A percentile compares a stretch with the other conserved stretches of the same genome.
Conservation (phyloP, 2,329 filamentous ascomycete species). For the Colletotrichum sansevieriae region DNA sequence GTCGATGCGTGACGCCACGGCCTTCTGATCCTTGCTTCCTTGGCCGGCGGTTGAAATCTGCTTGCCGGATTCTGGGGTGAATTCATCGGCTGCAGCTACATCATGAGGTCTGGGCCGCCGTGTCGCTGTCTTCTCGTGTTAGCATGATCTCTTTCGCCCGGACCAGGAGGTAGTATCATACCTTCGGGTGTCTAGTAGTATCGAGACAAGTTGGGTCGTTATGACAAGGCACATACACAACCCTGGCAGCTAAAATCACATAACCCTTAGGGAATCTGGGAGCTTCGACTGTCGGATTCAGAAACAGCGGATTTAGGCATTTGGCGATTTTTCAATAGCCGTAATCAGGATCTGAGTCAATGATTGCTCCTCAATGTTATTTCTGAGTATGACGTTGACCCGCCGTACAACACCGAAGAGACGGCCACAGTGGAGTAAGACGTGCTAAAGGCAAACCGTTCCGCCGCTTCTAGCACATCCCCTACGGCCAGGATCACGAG, state of each 20-base stretch:
- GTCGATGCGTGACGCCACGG: neutral
- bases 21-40: neutral
- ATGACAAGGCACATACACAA: constrained; percentile 50
- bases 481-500: constrained; percentile 66
- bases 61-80: neutral
- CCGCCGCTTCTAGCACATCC: constrained; percentile 66
- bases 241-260: constrained; percentile 52
- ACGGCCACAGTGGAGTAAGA: constrained; percentile 64
- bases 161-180: neutral
- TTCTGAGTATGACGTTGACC: constrained; percentile 64
- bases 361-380: constrained; percentile 60
- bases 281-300: constrained; percentile 60
- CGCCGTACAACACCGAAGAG: constrained; percentile 69
- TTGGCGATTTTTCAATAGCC: constrained; percentile 66
- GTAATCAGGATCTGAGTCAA: constrained; percentile 66
- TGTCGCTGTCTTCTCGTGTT: neutral
- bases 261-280: constrained; percentile 59
- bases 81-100: neutral
- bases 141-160: neutral
- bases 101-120: neutral
- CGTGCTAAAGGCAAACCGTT: constrained; percentile 66
- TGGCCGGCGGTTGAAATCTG: neutral
- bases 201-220: constrained; percentile 45
- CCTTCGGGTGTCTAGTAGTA: constrained; percentile 37
- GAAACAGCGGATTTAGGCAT: constrained; percentile 68